These are phyloP conservation scores for Ceratocystis diversiconidia DNA, from an alignment of 2,329 filamentous ascomycete genomes.

Conservation along the genomic window DNA sequence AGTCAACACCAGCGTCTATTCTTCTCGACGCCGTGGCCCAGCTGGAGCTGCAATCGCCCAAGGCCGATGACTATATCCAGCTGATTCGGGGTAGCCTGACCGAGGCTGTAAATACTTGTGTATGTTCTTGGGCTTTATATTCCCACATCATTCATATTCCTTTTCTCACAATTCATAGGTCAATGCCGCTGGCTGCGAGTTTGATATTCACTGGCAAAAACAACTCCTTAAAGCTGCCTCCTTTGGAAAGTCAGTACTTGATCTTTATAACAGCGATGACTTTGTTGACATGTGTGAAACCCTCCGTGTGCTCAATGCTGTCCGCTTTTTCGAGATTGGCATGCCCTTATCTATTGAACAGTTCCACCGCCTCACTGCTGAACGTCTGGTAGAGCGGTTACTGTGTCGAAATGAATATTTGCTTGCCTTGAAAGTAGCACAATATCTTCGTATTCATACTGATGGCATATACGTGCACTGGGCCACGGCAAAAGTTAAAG, in stretches of 20 bases:
- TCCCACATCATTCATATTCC: not conserved
- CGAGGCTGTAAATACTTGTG: constrained; percentile 85
- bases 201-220: constrained; percentile 84
- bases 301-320: constrained; percentile 79
- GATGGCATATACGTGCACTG: constrained; percentile 92
- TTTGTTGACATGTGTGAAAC: constrained; percentile 98
- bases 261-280: constrained; percentile 95
- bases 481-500: constrained; percentile 85
- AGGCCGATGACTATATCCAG: constrained; percentile 95
- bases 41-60: constrained; percentile 83
- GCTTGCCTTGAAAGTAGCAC: constrained; percentile 73
- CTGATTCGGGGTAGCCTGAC: constrained; percentile 76
- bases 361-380: constrained; percentile 78
- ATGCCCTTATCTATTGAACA: constrained; percentile 87
- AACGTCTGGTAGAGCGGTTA: constrained; percentile 71
- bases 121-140: not conserved
- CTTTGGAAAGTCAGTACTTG: constrained; percentile 92
- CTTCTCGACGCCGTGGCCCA: constrained; percentile 84
- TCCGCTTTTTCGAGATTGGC: constrained; percentile 81
- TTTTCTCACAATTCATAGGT: constrained; percentile 26
- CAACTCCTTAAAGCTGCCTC: constrained; percentile 90
- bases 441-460: constrained; percentile 71
- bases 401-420: constrained; percentile 85
- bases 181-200: constrained; percentile 84
- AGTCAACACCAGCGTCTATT: constrained; percentile 81